Conservation (phyloP, 768 basidiomycete species). For the Kwoniella sp. region DNA sequence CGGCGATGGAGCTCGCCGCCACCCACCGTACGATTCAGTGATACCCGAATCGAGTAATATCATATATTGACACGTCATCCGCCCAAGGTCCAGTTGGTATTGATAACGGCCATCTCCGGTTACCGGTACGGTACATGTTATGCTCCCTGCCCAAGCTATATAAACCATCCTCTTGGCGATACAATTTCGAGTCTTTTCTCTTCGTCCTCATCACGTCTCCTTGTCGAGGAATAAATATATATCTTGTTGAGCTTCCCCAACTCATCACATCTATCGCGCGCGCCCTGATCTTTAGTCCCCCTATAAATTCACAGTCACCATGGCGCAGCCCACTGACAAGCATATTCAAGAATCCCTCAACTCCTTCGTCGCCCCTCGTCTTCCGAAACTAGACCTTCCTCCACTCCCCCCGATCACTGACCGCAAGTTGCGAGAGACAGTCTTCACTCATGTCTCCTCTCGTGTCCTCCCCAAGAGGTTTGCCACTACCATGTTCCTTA, state of each 20-base stretch:
- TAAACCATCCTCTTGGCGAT: too few species aligned
- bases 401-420: constrained; percentile 24
- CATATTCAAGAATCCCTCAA: not conserved
- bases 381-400: constrained; percentile 15
- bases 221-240: too few species aligned
- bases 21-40: too few species aligned
- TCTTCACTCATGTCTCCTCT: constrained; percentile 26
- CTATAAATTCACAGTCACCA: too few species aligned
- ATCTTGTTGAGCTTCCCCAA: too few species aligned
- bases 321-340: not conserved
- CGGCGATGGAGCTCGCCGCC: not conserved
- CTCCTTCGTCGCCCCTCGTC: not conserved
- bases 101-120: not conserved
- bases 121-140: too few species aligned
- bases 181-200: too few species aligned
- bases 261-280: too few species aligned
- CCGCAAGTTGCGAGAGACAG: not conserved
- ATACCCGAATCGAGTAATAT: too few species aligned
- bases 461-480: not conserved
- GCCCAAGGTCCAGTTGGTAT: not conserved
- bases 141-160: too few species aligned
- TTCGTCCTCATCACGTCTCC: too few species aligned
- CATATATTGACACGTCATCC: constrained; percentile 7
- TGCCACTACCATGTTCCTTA: constrained; percentile 10
- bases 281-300: too few species aligned